Percentiles rank a stretch among this genome's conserved stretches.
Conservation (phyloP, 768 basidiomycete genomes). For the Rhodosporidiobolus odoratus region DNA sequence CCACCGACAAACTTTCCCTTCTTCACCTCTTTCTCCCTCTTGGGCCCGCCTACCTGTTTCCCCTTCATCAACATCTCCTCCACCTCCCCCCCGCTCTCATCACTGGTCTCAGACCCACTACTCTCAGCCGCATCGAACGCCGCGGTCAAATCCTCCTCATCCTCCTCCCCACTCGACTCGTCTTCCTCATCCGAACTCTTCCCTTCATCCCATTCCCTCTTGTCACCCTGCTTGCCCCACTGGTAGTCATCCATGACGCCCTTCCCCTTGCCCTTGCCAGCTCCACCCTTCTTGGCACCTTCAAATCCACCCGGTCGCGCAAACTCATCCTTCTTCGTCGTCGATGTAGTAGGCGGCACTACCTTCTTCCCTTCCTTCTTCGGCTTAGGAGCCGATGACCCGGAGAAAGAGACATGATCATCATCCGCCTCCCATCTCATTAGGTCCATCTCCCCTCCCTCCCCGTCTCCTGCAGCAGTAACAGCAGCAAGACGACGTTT, state of each 20-base stretch:
- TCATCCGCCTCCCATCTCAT: slow-evolving; percentile 8
- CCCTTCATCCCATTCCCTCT: slow-evolving; percentile 25
- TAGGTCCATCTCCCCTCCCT: neutral
- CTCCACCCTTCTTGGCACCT: slow-evolving; percentile 14
- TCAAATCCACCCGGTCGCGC: slow-evolving; percentile 27
- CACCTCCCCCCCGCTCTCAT: slow-evolving; percentile 3
- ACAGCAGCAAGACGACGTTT: neutral
- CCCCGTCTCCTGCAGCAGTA: neutral
- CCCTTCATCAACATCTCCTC: neutral
- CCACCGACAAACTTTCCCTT: neutral
- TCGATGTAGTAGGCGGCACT: too few species aligned
- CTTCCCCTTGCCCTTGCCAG: slow-evolving; percentile 1
- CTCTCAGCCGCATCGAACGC: neutral
- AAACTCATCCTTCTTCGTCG: too few species aligned
- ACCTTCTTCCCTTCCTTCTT: neutral
- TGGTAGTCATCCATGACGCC: slow-evolving; percentile 2
- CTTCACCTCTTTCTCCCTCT: neutral
- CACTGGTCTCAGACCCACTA: neutral
- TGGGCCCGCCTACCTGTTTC: neutral
- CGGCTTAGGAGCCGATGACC: neutral
- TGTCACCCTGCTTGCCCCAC: slow-evolving; percentile 17
- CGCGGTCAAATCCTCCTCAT: neutral
- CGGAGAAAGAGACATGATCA: neutral
- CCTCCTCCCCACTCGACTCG: slow-evolving; percentile 7
- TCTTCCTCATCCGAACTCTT: slow-evolving; percentile 8